These are phyloP conservation scores for Geotrichum candidum DNA, from an alignment of 1,139 yeast genomes.

Conservation along the genomic window DNA sequence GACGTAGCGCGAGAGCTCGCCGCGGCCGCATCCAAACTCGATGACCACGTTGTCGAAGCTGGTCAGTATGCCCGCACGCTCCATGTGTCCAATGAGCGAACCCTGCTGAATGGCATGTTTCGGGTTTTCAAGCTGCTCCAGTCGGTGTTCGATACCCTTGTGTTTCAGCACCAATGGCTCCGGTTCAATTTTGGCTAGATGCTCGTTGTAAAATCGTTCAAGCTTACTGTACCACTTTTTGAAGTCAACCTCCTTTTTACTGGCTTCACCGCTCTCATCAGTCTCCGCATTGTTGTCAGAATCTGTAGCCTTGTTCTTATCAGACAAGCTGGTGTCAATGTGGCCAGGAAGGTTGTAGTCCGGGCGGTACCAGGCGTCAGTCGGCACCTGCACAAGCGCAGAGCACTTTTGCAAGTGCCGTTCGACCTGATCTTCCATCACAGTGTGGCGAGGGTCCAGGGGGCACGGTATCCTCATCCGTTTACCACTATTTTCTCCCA, in stretches of 20 bases:
- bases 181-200: constrained; percentile 17
- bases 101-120: constrained; percentile 83
- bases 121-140: constrained; percentile 46
- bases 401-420: constrained; percentile 62
- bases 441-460: constrained; percentile 65
- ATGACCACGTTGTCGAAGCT: constrained; percentile 40
- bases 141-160: constrained; percentile 37
- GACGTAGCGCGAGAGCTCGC: constrained; percentile 71
- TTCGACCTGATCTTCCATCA: constrained; percentile 54
- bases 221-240: constrained; percentile 37
- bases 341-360: constrained; percentile 37
- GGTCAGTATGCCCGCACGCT: constrained; percentile 40
- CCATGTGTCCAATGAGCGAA: constrained; percentile 67
- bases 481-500: constrained; percentile 24
- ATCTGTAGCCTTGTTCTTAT: neutral
- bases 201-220: constrained; percentile 24
- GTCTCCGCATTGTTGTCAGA: constrained; percentile 13
- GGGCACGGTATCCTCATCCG: constrained; percentile 67
- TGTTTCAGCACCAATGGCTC: constrained; percentile 22
- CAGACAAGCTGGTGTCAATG: neutral
- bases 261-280: constrained; percentile 4
- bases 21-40: constrained; percentile 91
- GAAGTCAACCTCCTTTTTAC: constrained; percentile 19
- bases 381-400: constrained; percentile 35
- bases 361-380: constrained; percentile 42